Evolutionary conservation across 1,139 yeast species (phyloP).

Genomic region (Diutina mesorugosa): DNA sequence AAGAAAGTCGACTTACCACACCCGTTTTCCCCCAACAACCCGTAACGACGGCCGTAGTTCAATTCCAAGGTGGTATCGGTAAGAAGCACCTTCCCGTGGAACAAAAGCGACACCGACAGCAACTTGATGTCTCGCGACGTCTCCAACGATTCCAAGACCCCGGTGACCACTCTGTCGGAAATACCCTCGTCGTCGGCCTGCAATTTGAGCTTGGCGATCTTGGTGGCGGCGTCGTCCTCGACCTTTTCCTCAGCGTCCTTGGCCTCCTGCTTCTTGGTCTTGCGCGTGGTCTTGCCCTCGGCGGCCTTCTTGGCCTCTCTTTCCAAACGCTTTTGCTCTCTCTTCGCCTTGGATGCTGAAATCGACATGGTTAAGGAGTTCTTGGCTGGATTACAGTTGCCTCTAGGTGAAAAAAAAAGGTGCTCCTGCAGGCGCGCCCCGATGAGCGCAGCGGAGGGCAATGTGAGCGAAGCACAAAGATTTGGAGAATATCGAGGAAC

Average conservation of each 20-base stretch:
- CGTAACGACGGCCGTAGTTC: conserved; percentile 95
- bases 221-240: conserved; percentile 56
- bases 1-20: conserved; percentile 96
- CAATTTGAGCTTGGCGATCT: conserved; percentile 74
- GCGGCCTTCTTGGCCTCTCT: conserved; percentile 57
- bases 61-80: conserved; percentile 88
- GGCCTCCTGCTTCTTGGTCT: conserved; percentile 41
- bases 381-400: not conserved
- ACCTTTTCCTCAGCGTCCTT: conserved; percentile 47
- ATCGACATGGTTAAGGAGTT: conserved; percentile 7
- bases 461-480: too few species aligned
- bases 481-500: too few species aligned
- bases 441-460: not conserved
- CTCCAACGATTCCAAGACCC: conserved; percentile 79
- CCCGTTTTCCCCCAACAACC: conserved; percentile 95
- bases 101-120: conserved; percentile 78
- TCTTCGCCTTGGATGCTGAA: conserved; percentile 92
- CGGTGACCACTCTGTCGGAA: conserved; percentile 96
- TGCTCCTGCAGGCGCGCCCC: not conserved
- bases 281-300: conserved; percentile 59
- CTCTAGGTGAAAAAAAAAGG: not conserved
- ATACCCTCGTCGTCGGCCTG: conserved; percentile 90
- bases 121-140: conserved; percentile 93
- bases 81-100: conserved; percentile 94
- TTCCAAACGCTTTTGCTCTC: conserved; percentile 72